Evolutionary conservation across 305 asterid genomes (phyloP), one percentile per base, ranked within the genome.

Genomic region (Solanum hybrid): DNA sequence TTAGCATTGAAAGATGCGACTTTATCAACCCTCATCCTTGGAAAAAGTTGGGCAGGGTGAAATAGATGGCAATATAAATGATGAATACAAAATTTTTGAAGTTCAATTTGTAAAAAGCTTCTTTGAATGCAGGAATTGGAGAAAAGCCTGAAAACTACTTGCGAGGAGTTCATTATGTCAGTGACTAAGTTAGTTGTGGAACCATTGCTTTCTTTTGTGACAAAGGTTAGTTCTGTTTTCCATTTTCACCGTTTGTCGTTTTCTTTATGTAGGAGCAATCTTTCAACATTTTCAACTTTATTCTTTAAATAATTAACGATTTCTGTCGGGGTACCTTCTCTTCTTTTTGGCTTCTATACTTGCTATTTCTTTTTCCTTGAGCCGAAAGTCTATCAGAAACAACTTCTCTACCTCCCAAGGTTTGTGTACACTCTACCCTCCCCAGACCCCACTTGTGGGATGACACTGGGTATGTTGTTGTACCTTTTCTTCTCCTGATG

Each of bases 101-200:
- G 67, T 35, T 42, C 28, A 78, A 76, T 76, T 28, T 88, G 89
- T 80, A 86, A 34, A 85, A 61, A 12, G 16, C 90, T 89, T 87
- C 82, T 88, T 92, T 88, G 89, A 90, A 28, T 95, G 93, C 95
- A 98, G 99, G 99, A 98, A 90, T 90, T 98, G 96, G 99, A 98
- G 97, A 98, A 94, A 92, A 98, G 93, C 95, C 99, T 98, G 86
- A 98, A 98, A 94, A 92, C 95, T 90, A 97, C 99, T 35, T 98
- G 99, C 75, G 99, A 98, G 94, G 99, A 98, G 94, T 97, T 97
- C 91, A 98, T 98, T 83, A 97, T 98, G 99, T 94, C 98, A 22
- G 98, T 98, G 92, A 97, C 99, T 88, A 98, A 98, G 95, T 95
- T 94, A 89, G 97, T 95, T 91, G 99, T 96, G 94, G 99, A 98